Percentiles rank a stretch among this genome's conserved stretches.
phyloP scores from a whole-genome alignment of 495 filamentous ascomycete species.

The Penicillium mononematosum region DNA sequence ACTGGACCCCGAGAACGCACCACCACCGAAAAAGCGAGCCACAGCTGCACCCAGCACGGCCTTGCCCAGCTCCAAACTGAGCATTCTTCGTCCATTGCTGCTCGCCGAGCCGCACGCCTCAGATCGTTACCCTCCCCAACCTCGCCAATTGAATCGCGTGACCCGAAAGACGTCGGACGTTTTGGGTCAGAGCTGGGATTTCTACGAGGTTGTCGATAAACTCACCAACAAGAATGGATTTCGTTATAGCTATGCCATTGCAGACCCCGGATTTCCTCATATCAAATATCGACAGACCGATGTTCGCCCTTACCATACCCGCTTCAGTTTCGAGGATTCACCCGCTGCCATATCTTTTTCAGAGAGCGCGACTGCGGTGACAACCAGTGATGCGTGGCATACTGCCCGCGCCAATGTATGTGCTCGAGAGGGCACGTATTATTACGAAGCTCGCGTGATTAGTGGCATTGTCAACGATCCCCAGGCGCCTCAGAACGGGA shows the following conservation, averaged over 20 bases:
- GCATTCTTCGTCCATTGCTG: slow-evolving; percentile 33
- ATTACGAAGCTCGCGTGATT: slow-evolving; percentile 89
- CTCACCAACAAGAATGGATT: slow-evolving; percentile 90
- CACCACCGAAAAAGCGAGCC: slow-evolving; percentile 39
- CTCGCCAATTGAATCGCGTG: slow-evolving; percentile 44
- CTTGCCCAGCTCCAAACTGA: slow-evolving; percentile 32
- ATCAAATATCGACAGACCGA: slow-evolving; percentile 90
- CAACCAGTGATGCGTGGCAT: slow-evolving; percentile 47
- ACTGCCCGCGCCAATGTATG: slow-evolving; percentile 77
- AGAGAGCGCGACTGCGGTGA: slow-evolving; percentile 43
- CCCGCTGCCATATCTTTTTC: slow-evolving; percentile 61
- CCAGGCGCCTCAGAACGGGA: slow-evolving; percentile 29
- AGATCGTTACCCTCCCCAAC: slow-evolving; percentile 41
- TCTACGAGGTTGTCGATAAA: slow-evolving; percentile 54
- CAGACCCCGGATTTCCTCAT: slow-evolving; percentile 79
- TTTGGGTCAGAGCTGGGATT: slow-evolving; percentile 41
- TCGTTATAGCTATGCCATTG: slow-evolving; percentile 87
- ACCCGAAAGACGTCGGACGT: slow-evolving; percentile 36
- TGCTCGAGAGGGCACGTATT: slow-evolving; percentile 86
- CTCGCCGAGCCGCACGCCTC: slow-evolving; percentile 39
- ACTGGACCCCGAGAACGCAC: slow-evolving; percentile 40
- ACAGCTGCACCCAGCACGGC: slow-evolving; percentile 33
- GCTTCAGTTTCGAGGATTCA: slow-evolving; percentile 89
- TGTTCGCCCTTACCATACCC: slow-evolving; percentile 71
- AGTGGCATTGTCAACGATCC: slow-evolving; percentile 54